phyloP scores from a whole-genome alignment of 148 eudicot genomes.

The Rhododendron ovatum region DNA sequence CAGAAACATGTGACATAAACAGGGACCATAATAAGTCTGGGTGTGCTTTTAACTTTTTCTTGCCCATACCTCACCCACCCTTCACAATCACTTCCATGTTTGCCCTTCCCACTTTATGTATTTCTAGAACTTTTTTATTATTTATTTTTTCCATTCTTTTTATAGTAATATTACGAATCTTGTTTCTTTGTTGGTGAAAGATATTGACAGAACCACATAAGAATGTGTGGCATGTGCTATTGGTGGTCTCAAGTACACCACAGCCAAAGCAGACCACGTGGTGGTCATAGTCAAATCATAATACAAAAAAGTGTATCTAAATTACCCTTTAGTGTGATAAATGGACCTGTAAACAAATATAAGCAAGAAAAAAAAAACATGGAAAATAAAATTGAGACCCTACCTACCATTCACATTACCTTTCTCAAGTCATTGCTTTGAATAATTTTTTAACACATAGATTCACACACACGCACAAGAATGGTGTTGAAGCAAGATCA shows the following conservation, averaged over 20 bases:
- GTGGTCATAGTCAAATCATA: background rate
- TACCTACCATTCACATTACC: background rate
- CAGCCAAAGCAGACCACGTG: background rate
- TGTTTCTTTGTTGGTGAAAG: background rate
- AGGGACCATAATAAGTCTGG: background rate
- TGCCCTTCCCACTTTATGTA: background rate
- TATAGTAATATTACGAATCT: background rate
- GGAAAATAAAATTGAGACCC: background rate
- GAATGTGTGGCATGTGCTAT: conserved; percentile 6
- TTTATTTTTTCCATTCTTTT: background rate
- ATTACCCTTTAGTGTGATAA: background rate
- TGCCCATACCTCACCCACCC: conserved; percentile 5
- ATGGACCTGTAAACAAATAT: background rate
- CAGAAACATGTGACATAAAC: conserved; percentile 10
- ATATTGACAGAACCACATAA: background rate
- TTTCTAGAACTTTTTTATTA: no score
- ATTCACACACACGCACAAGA: background rate
- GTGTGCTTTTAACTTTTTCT: background rate
- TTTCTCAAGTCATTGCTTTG: background rate
- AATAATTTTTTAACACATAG: background rate
- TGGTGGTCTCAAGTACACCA: background rate
- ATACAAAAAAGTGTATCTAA: no score
- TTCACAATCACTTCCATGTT: background rate
- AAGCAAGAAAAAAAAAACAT: background rate
- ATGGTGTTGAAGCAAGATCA: background rate